Conservation (phyloP, 1,139 yeast genomes). For the Hyphopichia khmerensis region DNA sequence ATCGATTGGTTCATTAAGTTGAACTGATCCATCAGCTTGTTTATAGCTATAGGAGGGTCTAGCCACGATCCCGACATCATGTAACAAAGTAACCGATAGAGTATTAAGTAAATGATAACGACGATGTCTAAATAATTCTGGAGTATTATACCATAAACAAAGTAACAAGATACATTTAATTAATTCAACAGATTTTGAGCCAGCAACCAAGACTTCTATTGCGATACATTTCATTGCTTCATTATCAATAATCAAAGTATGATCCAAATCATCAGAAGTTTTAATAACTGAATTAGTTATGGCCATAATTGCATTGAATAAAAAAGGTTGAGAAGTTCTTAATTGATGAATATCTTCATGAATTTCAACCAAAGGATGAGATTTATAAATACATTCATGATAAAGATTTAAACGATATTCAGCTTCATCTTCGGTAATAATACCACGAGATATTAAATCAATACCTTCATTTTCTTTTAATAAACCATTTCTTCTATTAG, state of each 20-base stretch:
- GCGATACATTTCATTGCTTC: slow-evolving; percentile 58
- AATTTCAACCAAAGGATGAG: slow-evolving; percentile 56
- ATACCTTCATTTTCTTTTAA: slow-evolving; percentile 18
- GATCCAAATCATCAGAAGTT: slow-evolving; percentile 29
- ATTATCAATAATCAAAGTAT: slow-evolving; percentile 48
- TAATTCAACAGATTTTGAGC: slow-evolving; percentile 71
- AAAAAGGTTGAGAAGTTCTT: slow-evolving; percentile 52
- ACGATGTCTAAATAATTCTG: slow-evolving; percentile 77
- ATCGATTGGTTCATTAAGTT: slow-evolving; percentile 8
- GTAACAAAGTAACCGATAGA: slow-evolving; percentile 66
- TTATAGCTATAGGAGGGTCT: slow-evolving; percentile 38
- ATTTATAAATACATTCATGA: slow-evolving; percentile 32
- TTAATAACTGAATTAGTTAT: slow-evolving; percentile 48
- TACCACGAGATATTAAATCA: slow-evolving; percentile 51
- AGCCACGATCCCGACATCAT: slow-evolving; percentile 74
- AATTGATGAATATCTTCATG: slow-evolving; percentile 46
- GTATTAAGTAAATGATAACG: slow-evolving; percentile 70
- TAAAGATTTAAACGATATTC: slow-evolving; percentile 43
- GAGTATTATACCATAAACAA: slow-evolving; percentile 79
- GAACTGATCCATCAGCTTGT: slow-evolving; percentile 35
- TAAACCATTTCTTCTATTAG: slow-evolving; percentile 39
- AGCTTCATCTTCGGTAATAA: slow-evolving; percentile 53
- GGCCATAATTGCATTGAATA: slow-evolving; percentile 66
- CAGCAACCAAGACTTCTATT: slow-evolving; percentile 64
- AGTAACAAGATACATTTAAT: slow-evolving; percentile 61